Evolutionary conservation across 768 basidiomycete species (phyloP), one percentile per base, ranked within the genome.

Genomic region (Suillus tomentosus): DNA sequence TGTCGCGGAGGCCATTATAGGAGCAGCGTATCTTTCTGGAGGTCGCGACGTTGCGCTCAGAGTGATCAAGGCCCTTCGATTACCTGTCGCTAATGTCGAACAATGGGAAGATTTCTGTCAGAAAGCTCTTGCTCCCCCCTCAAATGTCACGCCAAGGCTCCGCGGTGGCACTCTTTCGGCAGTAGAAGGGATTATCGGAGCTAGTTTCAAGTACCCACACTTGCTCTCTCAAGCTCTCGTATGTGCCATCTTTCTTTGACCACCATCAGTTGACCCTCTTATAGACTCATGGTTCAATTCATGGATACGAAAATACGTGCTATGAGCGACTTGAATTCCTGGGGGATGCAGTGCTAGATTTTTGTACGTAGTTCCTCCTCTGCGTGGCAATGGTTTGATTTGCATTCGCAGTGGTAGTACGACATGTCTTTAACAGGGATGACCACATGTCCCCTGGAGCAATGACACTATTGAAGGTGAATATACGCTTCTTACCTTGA

Each of bases 341-440:
- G 47, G 94, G 94, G 14, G 94, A 95, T 76, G 91, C 91, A 1
- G 85, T 95, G 59, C 82, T 95, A 31, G 94, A 95, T 74, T 90
- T 92, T 64, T 75, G 93, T 94, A 70, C 62, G 91, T 78, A 14
- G 24, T 37, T 27, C 36, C 48, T 54, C 36, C 47, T 60, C 45
- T 37, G 62, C 36, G 40, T 10, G 19, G 36, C 19, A 24, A 27
- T 14, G 1, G 11, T 51, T 19, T 40, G 9, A 60, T 36, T 39
- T 51, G n/a, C 48, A 60, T 54, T 65, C 53, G 19, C 67, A 94
- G 93, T 93, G 79, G 87, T 91, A 24, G 84, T 92, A 37, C 84
- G 84, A 24, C 81, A 92, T 73, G 83, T 94, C 60, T 94, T 82
- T 69, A 76, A 83, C 68, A 84, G 85, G 19, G 81, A 93, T 66